A percentile compares a stretch with the other conserved stretches of the same genome.
Evolutionary conservation across 371 early-diverging fungal genomes (phyloP).

Genomic region (Actinomortierella wolfii): DNA sequence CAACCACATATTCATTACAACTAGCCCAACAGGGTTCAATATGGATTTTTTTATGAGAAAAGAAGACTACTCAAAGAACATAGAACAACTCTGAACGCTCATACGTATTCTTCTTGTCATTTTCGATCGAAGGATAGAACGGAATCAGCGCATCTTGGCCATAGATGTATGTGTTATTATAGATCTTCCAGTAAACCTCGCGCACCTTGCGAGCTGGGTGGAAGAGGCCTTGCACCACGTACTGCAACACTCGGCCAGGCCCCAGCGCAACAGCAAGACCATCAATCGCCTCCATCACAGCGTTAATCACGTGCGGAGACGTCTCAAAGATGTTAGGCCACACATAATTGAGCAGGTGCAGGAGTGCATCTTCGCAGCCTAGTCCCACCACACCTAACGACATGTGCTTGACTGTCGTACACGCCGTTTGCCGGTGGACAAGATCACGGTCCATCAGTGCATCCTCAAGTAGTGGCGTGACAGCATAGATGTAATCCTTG

Average conservation of each 20-base stretch:
- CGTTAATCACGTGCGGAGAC: constrained; percentile 95
- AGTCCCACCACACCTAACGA: constrained; percentile 90
- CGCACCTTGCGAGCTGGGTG: constrained; percentile 97
- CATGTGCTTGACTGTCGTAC: constrained; percentile 92
- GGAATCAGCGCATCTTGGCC: constrained; percentile 93
- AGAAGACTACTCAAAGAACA: constrained; percentile 15
- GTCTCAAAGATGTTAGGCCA: constrained; percentile 99
- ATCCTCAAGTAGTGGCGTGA: constrained; percentile 95
- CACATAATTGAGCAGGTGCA: constrained; percentile 93
- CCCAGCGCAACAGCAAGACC: constrained; percentile 92
- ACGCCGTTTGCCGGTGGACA: constrained; percentile 97
- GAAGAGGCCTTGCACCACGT: constrained; percentile 90
- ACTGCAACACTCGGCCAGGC: constrained; percentile 83
- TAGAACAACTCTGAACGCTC: constrained; percentile 72
- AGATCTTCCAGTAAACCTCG: constrained; percentile 97
- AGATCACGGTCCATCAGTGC: constrained; percentile 97
- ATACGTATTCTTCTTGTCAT: constrained; percentile 77
- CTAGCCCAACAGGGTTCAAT: too few relatives aligned
- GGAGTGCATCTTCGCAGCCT: constrained; percentile 92
- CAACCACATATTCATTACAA: too few relatives aligned
- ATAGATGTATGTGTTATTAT: constrained; percentile 92
- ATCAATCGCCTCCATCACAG: constrained; percentile 97
- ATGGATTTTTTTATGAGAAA: neutral
- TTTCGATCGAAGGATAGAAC: constrained; percentile 88
- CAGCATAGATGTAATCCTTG: constrained; percentile 95